phyloP scores from a whole-genome alignment of 345 rosid species.

The Brassica cretica region DNA sequence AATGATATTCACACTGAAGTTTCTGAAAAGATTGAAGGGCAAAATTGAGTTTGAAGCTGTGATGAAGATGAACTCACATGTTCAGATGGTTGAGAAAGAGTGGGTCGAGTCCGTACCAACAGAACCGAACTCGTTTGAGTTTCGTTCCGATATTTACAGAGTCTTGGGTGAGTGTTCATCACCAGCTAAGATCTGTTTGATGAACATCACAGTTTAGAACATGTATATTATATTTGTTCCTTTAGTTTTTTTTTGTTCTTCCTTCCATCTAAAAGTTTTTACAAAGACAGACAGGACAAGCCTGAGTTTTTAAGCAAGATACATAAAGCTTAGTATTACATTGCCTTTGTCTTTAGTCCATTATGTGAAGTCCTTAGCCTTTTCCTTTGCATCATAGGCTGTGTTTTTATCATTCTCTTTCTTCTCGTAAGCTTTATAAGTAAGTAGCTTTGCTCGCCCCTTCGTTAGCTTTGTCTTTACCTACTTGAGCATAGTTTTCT shows the following conservation, averaged over 20 bases:
- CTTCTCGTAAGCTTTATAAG: conserved; percentile 17
- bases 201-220: conserved; percentile 48
- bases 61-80: conserved; percentile 46
- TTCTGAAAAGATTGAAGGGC: conserved; percentile 45
- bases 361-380: conserved; percentile 23
- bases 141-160: conserved; percentile 55
- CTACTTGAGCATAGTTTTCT: conserved; percentile 24
- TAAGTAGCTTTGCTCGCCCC: conserved; percentile 32
- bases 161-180: conserved; percentile 50
- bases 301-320: not conserved
- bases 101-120: conserved; percentile 64
- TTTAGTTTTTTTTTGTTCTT: not conserved
- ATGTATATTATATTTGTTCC: not conserved
- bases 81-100: conserved; percentile 60
- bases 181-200: conserved; percentile 53
- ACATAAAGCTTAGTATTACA: not conserved
- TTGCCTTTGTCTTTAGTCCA: no score
- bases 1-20: conserved; percentile 50
- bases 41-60: conserved; percentile 52
- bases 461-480: conserved; percentile 29
- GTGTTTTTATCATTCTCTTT: conserved; percentile 31
- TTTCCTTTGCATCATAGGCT: conserved; percentile 31
- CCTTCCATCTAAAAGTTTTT: not conserved
- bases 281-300: not conserved
- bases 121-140: conserved; percentile 59